These are phyloP conservation scores for Paecilomyces sp. DNA, from an alignment of 2,329 filamentous ascomycete genomes.

Conservation along the genomic window DNA sequence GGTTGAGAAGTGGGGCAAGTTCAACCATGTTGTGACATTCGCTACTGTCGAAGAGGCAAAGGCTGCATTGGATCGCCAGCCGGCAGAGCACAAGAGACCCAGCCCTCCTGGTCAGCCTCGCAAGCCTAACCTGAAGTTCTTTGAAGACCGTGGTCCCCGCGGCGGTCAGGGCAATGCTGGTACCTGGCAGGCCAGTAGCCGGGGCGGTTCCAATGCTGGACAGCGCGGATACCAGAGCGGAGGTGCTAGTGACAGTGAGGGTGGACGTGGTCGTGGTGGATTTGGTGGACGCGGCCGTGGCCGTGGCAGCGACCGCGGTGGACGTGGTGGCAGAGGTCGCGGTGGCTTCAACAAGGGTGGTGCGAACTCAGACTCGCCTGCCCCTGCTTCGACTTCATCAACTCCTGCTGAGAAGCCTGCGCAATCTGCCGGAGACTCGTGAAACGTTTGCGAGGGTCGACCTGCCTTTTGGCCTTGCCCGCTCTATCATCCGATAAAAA, in stretches of 20 bases:
- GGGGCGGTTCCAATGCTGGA: constrained; percentile 58
- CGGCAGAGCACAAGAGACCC: constrained; percentile 68
- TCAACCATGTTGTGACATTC: constrained; percentile 78
- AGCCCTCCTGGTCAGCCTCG: constrained; percentile 62
- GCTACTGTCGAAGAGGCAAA: constrained; percentile 72
- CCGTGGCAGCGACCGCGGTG: constrained; percentile 47
- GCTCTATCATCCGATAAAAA: constrained; percentile 9
- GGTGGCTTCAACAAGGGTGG: constrained; percentile 56
- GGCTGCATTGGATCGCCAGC: constrained; percentile 65
- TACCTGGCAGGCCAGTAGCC: constrained; percentile 49
- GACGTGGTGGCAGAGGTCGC: constrained; percentile 53
- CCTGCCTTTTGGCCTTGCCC: constrained; percentile 9
- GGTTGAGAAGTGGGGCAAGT: constrained; percentile 62
- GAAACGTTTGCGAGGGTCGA: background rate
- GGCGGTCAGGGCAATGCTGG: constrained; percentile 45
- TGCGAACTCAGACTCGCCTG: constrained; percentile 26
- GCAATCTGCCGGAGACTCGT: constrained; percentile 16
- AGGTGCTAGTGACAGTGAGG: constrained; percentile 69
- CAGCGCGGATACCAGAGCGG: constrained; percentile 75
- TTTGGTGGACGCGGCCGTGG: constrained; percentile 53
- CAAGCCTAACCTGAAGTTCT: constrained; percentile 76
- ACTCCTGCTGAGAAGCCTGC: constrained; percentile 28
- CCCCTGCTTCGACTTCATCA: constrained; percentile 15
- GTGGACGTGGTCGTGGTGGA: constrained; percentile 50
- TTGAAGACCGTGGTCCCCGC: constrained; percentile 58